Percentiles rank a stretch among this genome's conserved stretches.
These are phyloP conservation scores for Phytophthora palmivora DNA, from an alignment of 352 stramenopile genomes.

Conservation along the genomic window DNA sequence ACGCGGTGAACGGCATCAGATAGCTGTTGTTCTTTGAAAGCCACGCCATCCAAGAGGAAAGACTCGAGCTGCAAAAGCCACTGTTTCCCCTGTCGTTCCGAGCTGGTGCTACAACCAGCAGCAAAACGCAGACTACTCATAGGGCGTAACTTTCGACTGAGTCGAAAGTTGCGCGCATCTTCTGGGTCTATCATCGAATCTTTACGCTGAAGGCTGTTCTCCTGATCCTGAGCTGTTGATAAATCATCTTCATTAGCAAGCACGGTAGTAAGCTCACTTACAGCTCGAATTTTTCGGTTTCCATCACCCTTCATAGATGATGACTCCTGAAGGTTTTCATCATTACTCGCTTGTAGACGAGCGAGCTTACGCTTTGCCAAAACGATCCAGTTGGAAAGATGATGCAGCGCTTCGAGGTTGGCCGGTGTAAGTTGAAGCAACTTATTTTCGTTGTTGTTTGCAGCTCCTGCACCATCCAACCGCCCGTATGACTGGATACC, in stretches of 20 bases:
- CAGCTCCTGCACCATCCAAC: conserved; percentile 35
- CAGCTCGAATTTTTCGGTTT: conserved; percentile 41
- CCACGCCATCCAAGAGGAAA: conserved; percentile 62
- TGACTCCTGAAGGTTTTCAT: conserved; percentile 11
- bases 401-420: conserved; percentile 78
- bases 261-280: conserved; percentile 59
- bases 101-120: conserved; percentile 60
- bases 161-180: conserved; percentile 57
- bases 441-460: conserved; percentile 19
- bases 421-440: conserved; percentile 49
- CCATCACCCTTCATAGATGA: conserved; percentile 30
- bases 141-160: conserved; percentile 77
- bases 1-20: background rate
- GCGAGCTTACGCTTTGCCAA: conserved; percentile 77
- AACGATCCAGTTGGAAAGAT: conserved; percentile 85
- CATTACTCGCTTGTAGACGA: conserved; percentile 52
- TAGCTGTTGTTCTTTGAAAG: conserved; percentile 45
- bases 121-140: conserved; percentile 87
- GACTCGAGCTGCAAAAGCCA: conserved; percentile 81
- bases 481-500: conserved; percentile 55
- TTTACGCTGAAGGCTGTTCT: conserved; percentile 29
- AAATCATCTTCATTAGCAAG: conserved; percentile 47
- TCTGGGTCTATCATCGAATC: conserved; percentile 38
- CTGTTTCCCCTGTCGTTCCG: conserved; percentile 57
- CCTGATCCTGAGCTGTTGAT: conserved; percentile 5